Conservation (phyloP, 2,329 filamentous ascomycete species). For the Aspergillus felis region DNA sequence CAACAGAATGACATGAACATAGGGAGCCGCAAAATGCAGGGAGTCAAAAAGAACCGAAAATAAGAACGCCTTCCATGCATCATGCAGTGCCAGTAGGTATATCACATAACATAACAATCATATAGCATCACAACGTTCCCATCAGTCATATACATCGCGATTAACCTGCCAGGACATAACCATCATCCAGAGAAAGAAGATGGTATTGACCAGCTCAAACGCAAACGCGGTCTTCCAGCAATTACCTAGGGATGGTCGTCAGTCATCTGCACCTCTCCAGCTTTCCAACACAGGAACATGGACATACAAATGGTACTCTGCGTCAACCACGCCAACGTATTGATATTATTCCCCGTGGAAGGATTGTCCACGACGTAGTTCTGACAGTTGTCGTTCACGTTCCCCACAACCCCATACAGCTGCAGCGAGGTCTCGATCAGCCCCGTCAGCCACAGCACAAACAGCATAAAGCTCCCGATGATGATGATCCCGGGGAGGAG, state of each 20-base stretch:
- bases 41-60: slow-evolving; percentile 5
- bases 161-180: slow-evolving; percentile 57
- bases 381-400: slow-evolving; percentile 58
- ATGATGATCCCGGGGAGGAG: slow-evolving; percentile 58
- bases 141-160: slow-evolving; percentile 27
- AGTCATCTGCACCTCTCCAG: neutral
- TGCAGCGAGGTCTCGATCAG: slow-evolving; percentile 62
- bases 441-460: slow-evolving; percentile 59
- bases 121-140: neutral
- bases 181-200: slow-evolving; percentile 66
- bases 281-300: neutral
- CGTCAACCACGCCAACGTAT: slow-evolving; percentile 60
- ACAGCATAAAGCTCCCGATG: slow-evolving; percentile 57
- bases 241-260: slow-evolving; percentile 41
- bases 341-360: slow-evolving; percentile 45
- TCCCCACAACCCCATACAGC: slow-evolving; percentile 53
- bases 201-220: slow-evolving; percentile 59
- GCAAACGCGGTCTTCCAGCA: slow-evolving; percentile 62
- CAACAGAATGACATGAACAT: neutral
- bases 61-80: slow-evolving; percentile 2
- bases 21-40: neutral
- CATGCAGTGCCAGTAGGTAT: neutral
- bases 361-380: slow-evolving; percentile 50
- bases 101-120: neutral
- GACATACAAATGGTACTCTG: slow-evolving; percentile 59